A percentile compares a stretch with the other conserved stretches of the same genome.
These are phyloP conservation scores for Anastatica hierochuntica DNA, from an alignment of 345 rosid species.

Conservation along the genomic window DNA sequence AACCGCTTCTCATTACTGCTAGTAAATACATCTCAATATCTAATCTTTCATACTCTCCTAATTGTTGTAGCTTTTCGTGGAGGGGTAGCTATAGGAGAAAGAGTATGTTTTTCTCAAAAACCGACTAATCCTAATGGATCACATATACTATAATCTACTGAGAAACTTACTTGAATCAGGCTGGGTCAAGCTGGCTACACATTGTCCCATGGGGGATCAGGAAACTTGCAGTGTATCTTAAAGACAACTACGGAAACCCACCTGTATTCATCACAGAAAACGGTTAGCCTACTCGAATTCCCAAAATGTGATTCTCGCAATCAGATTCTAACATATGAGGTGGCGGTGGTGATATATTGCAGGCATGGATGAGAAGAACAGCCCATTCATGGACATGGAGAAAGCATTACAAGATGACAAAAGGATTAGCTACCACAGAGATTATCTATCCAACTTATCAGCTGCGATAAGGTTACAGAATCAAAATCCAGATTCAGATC, in stretches of 20 bases:
- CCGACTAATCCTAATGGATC: no score
- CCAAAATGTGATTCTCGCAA: background rate
- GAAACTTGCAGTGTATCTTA: constrained; percentile 45
- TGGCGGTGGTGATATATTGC: constrained; percentile 1
- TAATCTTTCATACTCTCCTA: background rate
- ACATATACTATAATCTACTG: background rate
- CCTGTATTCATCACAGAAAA: constrained; percentile 69
- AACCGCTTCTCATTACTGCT: background rate
- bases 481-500: no score
- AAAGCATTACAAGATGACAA: constrained; percentile 68
- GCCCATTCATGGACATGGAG: constrained; percentile 33
- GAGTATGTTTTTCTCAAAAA: constrained; percentile 33
- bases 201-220: constrained; percentile 88
- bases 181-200: constrained; percentile 81
- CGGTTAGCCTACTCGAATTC: constrained; percentile 29
- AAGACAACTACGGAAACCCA: constrained; percentile 70
- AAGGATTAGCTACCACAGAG: constrained; percentile 72
- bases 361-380: constrained; percentile 84
- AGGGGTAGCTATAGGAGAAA: constrained; percentile 74
- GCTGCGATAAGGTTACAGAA: constrained; percentile 58
- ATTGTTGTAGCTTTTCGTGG: constrained; percentile 46
- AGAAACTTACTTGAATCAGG: constrained; percentile 43
- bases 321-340: background rate
- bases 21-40: background rate
- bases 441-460: constrained; percentile 77